A percentile compares a stretch with the other conserved stretches of the same genome.
phyloP scores from a whole-genome alignment of 2,329 filamentous ascomycete genomes.

The Paraconiothyrium sp. region DNA sequence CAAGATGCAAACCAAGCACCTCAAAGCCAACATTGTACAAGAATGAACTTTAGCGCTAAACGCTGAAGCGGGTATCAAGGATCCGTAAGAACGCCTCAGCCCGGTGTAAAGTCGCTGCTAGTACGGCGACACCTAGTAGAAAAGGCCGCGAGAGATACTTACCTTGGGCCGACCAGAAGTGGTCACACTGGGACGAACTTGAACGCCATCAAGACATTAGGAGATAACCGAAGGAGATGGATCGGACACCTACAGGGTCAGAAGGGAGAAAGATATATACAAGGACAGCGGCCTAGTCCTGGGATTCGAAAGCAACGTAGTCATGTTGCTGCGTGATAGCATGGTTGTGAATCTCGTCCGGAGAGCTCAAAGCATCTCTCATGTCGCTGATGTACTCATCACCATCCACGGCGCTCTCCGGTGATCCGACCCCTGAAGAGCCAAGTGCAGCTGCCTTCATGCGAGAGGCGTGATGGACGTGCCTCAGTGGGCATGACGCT shows the following conservation, averaged over 20 bases:
- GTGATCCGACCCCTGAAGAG: constrained; percentile 3
- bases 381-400: constrained; percentile 8
- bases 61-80: constrained; percentile 10
- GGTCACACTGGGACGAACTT: background rate
- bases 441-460: constrained; percentile 27
- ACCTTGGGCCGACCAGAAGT: constrained; percentile 2
- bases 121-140: background rate
- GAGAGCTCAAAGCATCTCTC: constrained; percentile 14
- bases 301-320: constrained; percentile 37
- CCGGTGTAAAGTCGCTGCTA: background rate
- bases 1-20: background rate
- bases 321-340: constrained; percentile 44
- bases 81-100: constrained; percentile 1
- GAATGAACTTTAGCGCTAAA: background rate
- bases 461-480: constrained; percentile 69
- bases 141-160: background rate
- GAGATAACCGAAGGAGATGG: constrained; percentile 5
- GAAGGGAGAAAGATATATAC: background rate
- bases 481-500: constrained; percentile 83
- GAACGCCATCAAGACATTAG: constrained; percentile 11
- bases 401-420: constrained; percentile 1
- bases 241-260: constrained; percentile 26
- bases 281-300: constrained; percentile 25
- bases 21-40: background rate
- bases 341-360: constrained; percentile 17